phyloP scores from a whole-genome alignment of 805 yeast genomes.

The Zygosaccharomyces bailii region DNA sequence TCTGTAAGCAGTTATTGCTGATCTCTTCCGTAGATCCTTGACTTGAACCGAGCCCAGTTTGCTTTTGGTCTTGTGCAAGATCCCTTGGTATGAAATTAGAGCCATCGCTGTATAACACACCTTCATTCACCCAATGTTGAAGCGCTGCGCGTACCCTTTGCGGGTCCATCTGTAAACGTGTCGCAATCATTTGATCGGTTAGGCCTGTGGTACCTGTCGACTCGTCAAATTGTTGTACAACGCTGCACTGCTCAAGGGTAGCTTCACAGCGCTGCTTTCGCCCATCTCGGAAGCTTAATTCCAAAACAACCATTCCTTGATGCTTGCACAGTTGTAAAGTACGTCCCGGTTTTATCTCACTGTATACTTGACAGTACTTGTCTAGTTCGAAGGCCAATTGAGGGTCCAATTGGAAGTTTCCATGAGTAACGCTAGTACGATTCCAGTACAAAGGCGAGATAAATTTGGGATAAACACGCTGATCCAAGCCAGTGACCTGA shows the following conservation, averaged over 20 bases:
- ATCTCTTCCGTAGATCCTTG: not conserved
- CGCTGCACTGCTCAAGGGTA: slow-evolving; percentile 65
- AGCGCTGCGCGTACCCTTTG: slow-evolving; percentile 41
- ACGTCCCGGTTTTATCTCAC: slow-evolving; percentile 52
- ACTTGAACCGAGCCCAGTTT: not conserved
- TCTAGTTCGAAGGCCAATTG: slow-evolving; percentile 42
- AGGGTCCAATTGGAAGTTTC: slow-evolving; percentile 48
- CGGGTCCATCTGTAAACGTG: slow-evolving; percentile 42
- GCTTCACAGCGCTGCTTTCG: slow-evolving; percentile 44
- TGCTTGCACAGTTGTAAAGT: slow-evolving; percentile 53
- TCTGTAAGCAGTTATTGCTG: not conserved
- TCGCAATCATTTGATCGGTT: slow-evolving; percentile 36
- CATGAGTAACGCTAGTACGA: slow-evolving; percentile 36
- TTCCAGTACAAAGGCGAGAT: slow-evolving; percentile 87
- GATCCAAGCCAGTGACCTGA: slow-evolving; percentile 19
- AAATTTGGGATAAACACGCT: slow-evolving; percentile 51
- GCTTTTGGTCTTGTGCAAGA: not conserved
- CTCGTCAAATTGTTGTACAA: slow-evolving; percentile 48
- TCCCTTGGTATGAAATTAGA: slow-evolving; percentile 7
- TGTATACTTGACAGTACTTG: slow-evolving; percentile 44
- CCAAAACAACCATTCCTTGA: slow-evolving; percentile 60
- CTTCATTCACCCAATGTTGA: slow-evolving; percentile 61
- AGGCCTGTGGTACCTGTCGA: slow-evolving; percentile 16
- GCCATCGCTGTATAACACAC: slow-evolving; percentile 46
- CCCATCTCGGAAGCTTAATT: slow-evolving; percentile 50